These are phyloP conservation scores for Camelina hispida DNA, from an alignment of 345 rosid genomes.

Conservation along the genomic window DNA sequence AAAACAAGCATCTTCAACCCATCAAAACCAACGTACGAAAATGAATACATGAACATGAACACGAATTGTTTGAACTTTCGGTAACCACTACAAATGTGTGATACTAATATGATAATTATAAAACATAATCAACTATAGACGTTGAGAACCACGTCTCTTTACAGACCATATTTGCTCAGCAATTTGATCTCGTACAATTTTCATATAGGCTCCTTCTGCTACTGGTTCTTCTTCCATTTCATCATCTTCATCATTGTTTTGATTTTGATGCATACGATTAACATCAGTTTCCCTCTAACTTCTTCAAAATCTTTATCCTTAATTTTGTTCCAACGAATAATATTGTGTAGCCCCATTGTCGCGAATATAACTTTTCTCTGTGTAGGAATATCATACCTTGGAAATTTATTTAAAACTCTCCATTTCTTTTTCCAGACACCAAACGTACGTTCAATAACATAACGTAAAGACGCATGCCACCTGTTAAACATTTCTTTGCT, in stretches of 20 bases:
- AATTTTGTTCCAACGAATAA: neutral
- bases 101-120: too few relatives aligned
- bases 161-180: neutral
- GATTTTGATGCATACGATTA: too few relatives aligned
- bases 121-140: too few relatives aligned
- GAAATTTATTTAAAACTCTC: conserved; percentile 12
- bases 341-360: neutral
- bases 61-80: too few relatives aligned
- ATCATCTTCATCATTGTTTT: neutral
- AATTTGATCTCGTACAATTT: neutral
- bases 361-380: neutral
- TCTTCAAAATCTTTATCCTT: conserved; percentile 1
- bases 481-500: conserved; percentile 1
- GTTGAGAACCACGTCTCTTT: neutral
- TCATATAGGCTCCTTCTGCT: neutral
- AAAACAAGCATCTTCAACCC: too few relatives aligned
- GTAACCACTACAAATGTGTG: too few relatives aligned
- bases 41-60: too few relatives aligned
- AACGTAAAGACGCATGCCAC: neutral
- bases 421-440: neutral
- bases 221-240: neutral
- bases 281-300: too few relatives aligned
- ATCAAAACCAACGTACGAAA: too few relatives aligned
- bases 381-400: neutral
- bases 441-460: neutral